Base-by-base conservation (phyloP, 2,329 filamentous ascomycete genomes). In the Fusarium paranaense region DNA sequence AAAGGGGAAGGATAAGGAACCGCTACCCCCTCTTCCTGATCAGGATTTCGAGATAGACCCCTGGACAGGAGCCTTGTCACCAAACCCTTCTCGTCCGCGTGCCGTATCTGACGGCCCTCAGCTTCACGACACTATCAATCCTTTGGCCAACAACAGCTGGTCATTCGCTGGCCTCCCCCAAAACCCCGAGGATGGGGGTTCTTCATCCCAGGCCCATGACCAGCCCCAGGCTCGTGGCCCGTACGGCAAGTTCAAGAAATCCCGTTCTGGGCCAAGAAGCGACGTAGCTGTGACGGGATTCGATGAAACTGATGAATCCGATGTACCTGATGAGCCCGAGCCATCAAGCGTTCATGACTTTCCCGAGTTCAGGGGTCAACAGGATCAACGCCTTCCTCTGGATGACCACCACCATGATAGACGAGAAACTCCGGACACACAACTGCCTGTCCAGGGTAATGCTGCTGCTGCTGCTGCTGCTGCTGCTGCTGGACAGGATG, bases 71-170 rank as follows among this genome's bases (percentile, higher is more conserved):
- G 69, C 71, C n/a, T 62, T 69, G 6, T 40, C 69, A 6, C 60
- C 73, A 61, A 73, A 73, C 59, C 52, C 78, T 35, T 76, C 81
- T 20, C 82, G 90, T 40, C 88, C 87, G 20, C 84, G 90, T 50
- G 85, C 90, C 32, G 83, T 86, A 59, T 91, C 90, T 0, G 90
- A 91, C 75, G 90, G 90, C 0, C 88, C 88, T 5, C 83, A 83
- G 50, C 78, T 80, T 7, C 82, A 82, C 5, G 81, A 84, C 10
- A 80, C 81, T 3, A 82, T 87, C 62, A 87, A 90, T 60, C 87
- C 88, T 0, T 78, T 92, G 18, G 90, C 86, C 1, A 89, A 89
- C 77, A 91, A 91, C 71, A 91, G 83, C 73, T 92, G 90, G 90
- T 87, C 86, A 0, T 92, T 91, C 73, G 82, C 84, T 5, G 82